phyloP scores from a whole-genome alignment of 352 stramenopile genomes.

The Globisporangium nunn region DNA sequence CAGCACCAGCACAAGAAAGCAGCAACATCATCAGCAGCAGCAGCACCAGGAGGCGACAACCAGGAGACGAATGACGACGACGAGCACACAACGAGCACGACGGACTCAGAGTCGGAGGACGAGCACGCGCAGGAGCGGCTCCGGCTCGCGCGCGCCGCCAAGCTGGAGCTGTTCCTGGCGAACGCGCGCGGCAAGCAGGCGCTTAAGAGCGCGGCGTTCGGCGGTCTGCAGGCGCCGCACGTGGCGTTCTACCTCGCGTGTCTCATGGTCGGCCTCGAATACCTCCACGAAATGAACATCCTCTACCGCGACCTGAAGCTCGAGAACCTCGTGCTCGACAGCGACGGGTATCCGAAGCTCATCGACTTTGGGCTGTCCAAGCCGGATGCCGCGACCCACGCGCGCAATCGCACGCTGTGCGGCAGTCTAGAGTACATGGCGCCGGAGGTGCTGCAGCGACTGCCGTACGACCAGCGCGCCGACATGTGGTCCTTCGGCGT shows the following conservation, averaged over 20 bases:
- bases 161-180: constrained; percentile 21
- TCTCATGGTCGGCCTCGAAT: constrained; percentile 73
- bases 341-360: constrained; percentile 82
- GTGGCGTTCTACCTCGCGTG: constrained; percentile 89
- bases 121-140: constrained; percentile 12
- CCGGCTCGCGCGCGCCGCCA: not conserved
- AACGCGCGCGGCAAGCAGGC: constrained; percentile 35
- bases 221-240: constrained; percentile 45
- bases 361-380: constrained; percentile 80
- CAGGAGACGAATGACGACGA: constrained; percentile 12
- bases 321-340: constrained; percentile 86
- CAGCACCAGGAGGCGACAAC: not conserved
- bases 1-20: constrained; percentile 14
- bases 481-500: constrained; percentile 81
- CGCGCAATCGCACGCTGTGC: constrained; percentile 65
- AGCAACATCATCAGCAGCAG: too few relatives aligned
- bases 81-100: constrained; percentile 19
- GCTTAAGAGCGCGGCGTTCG: constrained; percentile 15
- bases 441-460: constrained; percentile 59
- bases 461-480: constrained; percentile 57
- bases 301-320: constrained; percentile 88
- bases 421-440: constrained; percentile 83
- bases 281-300: constrained; percentile 60
- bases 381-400: constrained; percentile 31
- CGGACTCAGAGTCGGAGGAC: constrained; percentile 37